phyloP scores from a whole-genome alignment of 495 filamentous ascomycete species.

The Aspergillus saccharolyticus region DNA sequence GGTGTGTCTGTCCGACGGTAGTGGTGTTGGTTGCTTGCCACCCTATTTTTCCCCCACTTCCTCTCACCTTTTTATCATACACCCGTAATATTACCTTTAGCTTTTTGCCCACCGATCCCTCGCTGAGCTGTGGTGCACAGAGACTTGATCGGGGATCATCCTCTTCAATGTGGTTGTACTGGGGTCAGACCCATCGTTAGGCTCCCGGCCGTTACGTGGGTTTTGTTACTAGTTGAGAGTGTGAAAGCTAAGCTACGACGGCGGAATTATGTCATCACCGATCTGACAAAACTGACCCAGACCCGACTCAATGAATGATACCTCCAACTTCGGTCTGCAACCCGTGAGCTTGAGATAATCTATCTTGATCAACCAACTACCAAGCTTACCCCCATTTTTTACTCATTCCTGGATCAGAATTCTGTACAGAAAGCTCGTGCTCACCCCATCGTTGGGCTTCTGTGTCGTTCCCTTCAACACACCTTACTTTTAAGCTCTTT shows the following conservation, averaged over 20 bases:
- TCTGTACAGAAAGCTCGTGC: not conserved
- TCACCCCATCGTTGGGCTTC: not conserved
- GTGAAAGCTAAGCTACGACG: too few species aligned
- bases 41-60: not conserved
- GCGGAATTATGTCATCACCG: slow-evolving; percentile 44
- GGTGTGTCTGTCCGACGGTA: not conserved
- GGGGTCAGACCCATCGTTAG: slow-evolving; percentile 9
- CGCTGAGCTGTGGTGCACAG: not conserved
- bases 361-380: not conserved
- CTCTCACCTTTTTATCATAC: not conserved
- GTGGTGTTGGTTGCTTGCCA: not conserved
- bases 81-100: not conserved
- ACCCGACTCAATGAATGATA: slow-evolving; percentile 5
- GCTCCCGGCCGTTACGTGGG: slow-evolving; percentile 25
- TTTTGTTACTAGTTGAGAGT: too few species aligned
- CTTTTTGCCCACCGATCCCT: not conserved
- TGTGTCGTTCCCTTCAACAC: not conserved
- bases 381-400: not conserved
- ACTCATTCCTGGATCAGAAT: not conserved
- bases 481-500: not conserved
- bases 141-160: not conserved
- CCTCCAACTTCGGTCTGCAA: slow-evolving; percentile 12
- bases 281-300: slow-evolving; percentile 17
- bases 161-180: slow-evolving; percentile 1
- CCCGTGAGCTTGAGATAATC: slow-evolving; percentile 21